Evolutionary conservation across 1,284 basidiomycete species (phyloP).

Genomic region (Prillingera fragicola): DNA sequence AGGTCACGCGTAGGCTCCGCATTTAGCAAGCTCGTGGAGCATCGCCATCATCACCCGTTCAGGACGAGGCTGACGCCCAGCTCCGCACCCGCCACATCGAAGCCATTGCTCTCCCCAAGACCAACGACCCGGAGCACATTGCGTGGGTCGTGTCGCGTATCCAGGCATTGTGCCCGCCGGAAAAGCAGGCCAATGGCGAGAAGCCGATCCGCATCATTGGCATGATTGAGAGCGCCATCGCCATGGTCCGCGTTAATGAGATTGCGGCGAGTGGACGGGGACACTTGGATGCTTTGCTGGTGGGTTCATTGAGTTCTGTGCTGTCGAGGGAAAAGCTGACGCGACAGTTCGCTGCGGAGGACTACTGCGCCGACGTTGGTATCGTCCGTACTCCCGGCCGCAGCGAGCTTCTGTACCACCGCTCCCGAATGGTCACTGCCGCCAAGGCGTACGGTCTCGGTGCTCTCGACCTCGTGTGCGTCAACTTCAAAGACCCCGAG

Average conservation of each 20-base stretch:
- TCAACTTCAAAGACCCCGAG: constrained; percentile 74
- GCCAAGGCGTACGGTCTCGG: constrained; percentile 79
- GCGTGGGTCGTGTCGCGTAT: constrained; percentile 56
- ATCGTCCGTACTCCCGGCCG: constrained; percentile 72
- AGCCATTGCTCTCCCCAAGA: constrained; percentile 69
- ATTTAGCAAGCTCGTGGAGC: no score
- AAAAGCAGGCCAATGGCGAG: constrained; percentile 21
- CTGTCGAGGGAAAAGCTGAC: constrained; percentile 53
- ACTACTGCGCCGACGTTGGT: constrained; percentile 79
- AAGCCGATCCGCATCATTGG: constrained; percentile 60
- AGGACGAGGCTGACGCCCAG: no score
- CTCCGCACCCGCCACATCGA: constrained; percentile 50
- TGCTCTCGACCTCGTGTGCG: constrained; percentile 90
- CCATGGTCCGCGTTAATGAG: constrained; percentile 40
- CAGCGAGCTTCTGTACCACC: constrained; percentile 72
- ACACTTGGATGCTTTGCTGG: constrained; percentile 35
- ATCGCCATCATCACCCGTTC: no score
- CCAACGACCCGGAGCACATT: constrained; percentile 63
- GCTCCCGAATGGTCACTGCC: constrained; percentile 75
- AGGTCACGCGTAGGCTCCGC: background rate
- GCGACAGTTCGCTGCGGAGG: constrained; percentile 77
- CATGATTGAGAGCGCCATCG: constrained; percentile 72
- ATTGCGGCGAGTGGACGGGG: constrained; percentile 37
- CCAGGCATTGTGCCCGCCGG: constrained; percentile 23
- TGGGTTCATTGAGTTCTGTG: constrained; percentile 8